Percentiles rank a stretch among this genome's conserved stretches.
Evolutionary conservation across 306 rosid species (phyloP).

Genomic region (Rosa multiflora): DNA sequence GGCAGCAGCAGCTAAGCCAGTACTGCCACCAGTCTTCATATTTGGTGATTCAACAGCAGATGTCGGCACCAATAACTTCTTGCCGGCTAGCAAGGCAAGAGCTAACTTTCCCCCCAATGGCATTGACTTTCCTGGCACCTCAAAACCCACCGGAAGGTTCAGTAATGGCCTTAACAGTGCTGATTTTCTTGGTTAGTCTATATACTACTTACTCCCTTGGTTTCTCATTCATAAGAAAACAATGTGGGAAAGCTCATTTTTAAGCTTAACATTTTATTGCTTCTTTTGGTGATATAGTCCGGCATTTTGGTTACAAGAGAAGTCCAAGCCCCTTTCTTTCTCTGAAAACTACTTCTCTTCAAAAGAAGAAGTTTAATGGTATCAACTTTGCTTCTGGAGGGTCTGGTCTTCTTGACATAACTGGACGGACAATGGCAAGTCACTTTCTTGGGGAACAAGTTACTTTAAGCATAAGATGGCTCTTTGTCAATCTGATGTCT

Average conservation of each 20-base stretch:
- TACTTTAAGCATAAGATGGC: not conserved
- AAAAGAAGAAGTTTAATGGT: constrained; percentile 17
- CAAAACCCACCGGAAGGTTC: constrained; percentile 34
- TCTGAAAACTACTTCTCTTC: constrained; percentile 1
- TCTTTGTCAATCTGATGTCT: not conserved
- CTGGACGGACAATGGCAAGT: constrained; percentile 24
- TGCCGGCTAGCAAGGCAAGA: constrained; percentile 21
- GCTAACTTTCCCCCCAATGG: constrained; percentile 36
- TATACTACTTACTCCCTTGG: not conserved
- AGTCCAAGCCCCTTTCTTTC: constrained; percentile 32
- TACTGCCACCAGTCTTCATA: constrained; percentile 20
- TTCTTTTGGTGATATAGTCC: constrained; percentile 17
- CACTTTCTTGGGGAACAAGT: not conserved
- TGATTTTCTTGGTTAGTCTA: constrained; percentile 32
- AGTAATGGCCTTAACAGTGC: constrained; percentile 35
- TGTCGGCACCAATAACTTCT: constrained; percentile 37
- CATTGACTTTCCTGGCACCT: constrained; percentile 24
- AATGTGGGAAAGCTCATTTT: not conserved
- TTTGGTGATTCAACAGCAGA: constrained; percentile 36
- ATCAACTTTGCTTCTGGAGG: constrained; percentile 37
- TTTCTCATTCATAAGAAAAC: constrained; percentile 1
- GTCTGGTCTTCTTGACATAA: constrained; percentile 27
- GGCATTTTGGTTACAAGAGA: constrained; percentile 17
- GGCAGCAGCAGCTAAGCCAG: constrained; percentile 15
- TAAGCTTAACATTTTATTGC: not conserved